Base-by-base conservation (phyloP, 805 yeast genomes). In the Metschnikowia proteae region DNA sequence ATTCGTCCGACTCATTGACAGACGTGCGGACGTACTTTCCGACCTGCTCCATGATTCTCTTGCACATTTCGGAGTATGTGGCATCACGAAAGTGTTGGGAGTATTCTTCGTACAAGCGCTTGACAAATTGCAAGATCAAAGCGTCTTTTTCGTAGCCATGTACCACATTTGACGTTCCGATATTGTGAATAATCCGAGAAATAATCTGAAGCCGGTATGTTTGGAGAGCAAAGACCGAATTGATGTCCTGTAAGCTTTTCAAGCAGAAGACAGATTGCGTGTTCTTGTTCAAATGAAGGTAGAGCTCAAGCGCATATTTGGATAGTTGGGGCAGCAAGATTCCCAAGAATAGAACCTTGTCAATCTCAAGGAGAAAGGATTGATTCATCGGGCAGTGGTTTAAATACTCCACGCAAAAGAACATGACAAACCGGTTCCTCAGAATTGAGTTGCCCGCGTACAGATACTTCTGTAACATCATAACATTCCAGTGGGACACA, bases 381-480 rank as follows among this genome's bases (percentile, higher is more conserved):
- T 57, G 55, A 4, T 57, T 49, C 13, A 62, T 45, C 6, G 47
- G 48, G 1, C 63, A 56, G 42, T 53, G 60, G 17, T 57, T 50
- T 34, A 67, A 53, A 9, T 67, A 54, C 37, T 63, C 64, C 11
- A 46, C 40, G 48, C 64, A 65, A 26, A 71, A 58, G 34, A 54
- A 64, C 40, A 68, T 49, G 2, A 59, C 49, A 53, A 67, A 72
- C 46, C 63, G 61, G 6, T 64, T 64, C 50, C 76, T 51, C 70
- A 70, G 73, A 26, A 59, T 56, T 0, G 59, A 46, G 47, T 71
- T 71, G 3, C 78, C 78, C 43, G 68, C 55, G 47, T 70, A 73
- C 1, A 75, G 72, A 52, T 57, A 73, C 30, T 61, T 63, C 46
- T 71, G 78, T 25, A 70, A 59, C 28, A 67, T 57, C 38, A 73